phyloP scores from a whole-genome alignment of 768 basidiomycete species.

The Epithele typhae region DNA sequence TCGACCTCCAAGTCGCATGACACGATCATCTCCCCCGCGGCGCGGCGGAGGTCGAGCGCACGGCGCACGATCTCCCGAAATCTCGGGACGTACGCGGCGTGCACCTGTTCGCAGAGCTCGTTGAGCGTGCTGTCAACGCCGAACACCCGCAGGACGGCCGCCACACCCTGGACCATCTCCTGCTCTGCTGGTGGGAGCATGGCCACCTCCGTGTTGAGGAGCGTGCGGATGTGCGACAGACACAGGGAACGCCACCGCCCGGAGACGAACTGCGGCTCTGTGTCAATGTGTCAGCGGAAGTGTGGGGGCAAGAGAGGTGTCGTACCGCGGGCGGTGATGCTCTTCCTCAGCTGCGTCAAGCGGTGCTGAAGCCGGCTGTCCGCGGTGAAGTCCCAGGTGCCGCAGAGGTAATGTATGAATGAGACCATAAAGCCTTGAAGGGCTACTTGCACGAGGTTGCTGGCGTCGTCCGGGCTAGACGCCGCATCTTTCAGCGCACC shows the following conservation, averaged over 20 bases:
- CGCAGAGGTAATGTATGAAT: background rate
- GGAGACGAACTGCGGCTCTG: constrained; percentile 10
- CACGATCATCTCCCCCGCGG: constrained; percentile 5
- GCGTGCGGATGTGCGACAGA: background rate
- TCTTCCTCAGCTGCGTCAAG: background rate
- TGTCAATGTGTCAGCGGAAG: background rate
- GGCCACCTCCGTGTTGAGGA: background rate
- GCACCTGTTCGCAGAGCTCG: too few relatives aligned
- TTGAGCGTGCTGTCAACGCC: background rate
- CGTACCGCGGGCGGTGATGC: constrained; percentile 1
- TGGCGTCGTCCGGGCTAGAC: too few relatives aligned
- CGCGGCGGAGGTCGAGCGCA: constrained; percentile 2
- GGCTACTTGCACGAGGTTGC: constrained; percentile 3
- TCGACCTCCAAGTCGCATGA: constrained; percentile 2
- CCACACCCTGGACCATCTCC: background rate
- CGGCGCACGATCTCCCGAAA: constrained; percentile 1
- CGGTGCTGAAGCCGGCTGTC: background rate
- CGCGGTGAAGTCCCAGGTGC: constrained; percentile 11
- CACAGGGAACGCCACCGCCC: constrained; percentile 12
- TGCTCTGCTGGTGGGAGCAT: too few relatives aligned
- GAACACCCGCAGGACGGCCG: constrained; percentile 1
- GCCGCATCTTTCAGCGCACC: background rate
- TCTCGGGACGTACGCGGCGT: background rate
- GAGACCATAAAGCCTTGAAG: background rate
- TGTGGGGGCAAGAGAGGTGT: background rate